These are phyloP conservation scores for Datisca glomerata DNA, from an alignment of 306 rosid genomes.

Conservation along the genomic window DNA sequence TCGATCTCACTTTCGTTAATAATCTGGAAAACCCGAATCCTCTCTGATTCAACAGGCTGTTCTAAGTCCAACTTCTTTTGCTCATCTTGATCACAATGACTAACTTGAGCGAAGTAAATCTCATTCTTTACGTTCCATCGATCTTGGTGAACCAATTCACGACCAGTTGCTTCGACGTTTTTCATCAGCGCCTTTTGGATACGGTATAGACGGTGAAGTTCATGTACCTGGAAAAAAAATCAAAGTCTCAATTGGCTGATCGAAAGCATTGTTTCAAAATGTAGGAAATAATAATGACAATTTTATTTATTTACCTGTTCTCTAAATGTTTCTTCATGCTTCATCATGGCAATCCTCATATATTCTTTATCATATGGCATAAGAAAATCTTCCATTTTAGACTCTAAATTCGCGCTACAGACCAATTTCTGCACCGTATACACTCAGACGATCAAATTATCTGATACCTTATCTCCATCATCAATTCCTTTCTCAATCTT, in stretches of 20 bases:
- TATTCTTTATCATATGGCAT: constrained; percentile 51
- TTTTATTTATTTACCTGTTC: constrained; percentile 37
- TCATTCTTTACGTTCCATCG: constrained; percentile 34
- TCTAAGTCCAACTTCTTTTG: constrained; percentile 50
- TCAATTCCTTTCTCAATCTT: no score
- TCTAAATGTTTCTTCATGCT: constrained; percentile 73
- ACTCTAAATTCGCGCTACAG: no score
- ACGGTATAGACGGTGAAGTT: constrained; percentile 78
- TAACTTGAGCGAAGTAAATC: constrained; percentile 27
- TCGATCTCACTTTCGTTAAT: constrained; percentile 70
- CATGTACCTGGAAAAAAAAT: constrained; percentile 41
- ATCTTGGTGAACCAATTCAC: constrained; percentile 15
- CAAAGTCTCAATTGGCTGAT: no score
- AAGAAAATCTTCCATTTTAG: constrained; percentile 73
- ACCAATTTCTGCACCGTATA: no score
- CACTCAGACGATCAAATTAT: no score
- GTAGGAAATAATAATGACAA: not conserved
- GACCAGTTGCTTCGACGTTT: constrained; percentile 30
- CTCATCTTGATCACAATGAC: constrained; percentile 16
- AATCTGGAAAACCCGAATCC: constrained; percentile 26
- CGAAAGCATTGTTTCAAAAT: no score
- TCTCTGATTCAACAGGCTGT: constrained; percentile 37
- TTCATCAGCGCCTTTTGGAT: constrained; percentile 77
- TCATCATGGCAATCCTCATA: constrained; percentile 68
- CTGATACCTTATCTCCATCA: no score